A percentile compares a stretch with the other conserved stretches of the same genome.
Conservation (phyloP, 805 yeast genomes). For the Kodamaea lidongshanica region DNA sequence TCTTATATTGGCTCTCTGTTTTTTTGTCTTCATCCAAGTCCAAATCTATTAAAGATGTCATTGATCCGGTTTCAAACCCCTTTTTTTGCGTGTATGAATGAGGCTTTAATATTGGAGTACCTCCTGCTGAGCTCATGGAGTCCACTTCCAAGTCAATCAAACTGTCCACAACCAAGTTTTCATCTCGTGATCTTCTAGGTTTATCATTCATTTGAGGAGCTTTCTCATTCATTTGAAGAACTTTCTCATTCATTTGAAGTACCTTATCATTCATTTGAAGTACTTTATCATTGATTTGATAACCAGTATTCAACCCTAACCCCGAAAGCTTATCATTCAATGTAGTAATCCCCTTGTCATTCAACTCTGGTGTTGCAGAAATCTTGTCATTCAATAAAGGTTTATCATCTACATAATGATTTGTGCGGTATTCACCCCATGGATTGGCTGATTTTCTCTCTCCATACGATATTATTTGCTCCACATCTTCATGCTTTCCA, state of each 20-base stretch:
- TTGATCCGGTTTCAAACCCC: slow-evolving; percentile 9
- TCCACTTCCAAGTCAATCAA: slow-evolving; percentile 33
- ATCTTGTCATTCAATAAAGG: too few relatives aligned
- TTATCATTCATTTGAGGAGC: too few relatives aligned
- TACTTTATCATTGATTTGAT: too few relatives aligned
- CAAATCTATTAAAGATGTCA: slow-evolving; percentile 22
- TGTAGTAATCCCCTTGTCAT: slow-evolving; percentile 2
- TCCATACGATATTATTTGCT: not conserved
- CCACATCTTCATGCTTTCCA: slow-evolving; percentile 1
- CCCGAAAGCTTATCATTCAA: slow-evolving; percentile 5
- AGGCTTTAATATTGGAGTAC: slow-evolving; percentile 15
- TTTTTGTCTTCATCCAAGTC: slow-evolving; percentile 18
- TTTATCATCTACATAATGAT: too few relatives aligned
- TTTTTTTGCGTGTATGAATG: slow-evolving; percentile 6
- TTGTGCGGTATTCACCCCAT: slow-evolving; percentile 29
- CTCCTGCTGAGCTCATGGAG: slow-evolving; percentile 17
- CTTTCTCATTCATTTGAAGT: too few relatives aligned
- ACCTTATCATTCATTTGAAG: too few relatives aligned
- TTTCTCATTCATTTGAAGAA: too few relatives aligned
- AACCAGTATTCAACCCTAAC: slow-evolving; percentile 6
- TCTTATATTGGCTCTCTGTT: slow-evolving; percentile 20
- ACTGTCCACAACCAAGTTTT: slow-evolving; percentile 16
- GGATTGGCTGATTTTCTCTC: slow-evolving; percentile 22
- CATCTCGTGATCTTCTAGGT: slow-evolving; percentile 5
- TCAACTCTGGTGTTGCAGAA: slow-evolving; percentile 4